Conservation (phyloP, 768 basidiomycete species). For the Tremella yokohamensis region DNA sequence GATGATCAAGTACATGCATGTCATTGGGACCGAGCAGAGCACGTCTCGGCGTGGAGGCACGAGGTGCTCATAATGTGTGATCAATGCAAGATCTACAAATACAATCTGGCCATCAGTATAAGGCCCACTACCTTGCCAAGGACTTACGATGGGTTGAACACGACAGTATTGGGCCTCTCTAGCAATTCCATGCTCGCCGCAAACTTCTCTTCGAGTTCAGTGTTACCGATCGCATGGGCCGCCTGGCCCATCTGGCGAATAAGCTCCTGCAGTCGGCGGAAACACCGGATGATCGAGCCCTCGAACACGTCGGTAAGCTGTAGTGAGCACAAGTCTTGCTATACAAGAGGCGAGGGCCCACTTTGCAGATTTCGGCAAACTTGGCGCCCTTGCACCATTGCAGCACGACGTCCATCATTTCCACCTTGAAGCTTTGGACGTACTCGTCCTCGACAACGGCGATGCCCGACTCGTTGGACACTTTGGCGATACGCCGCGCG, state of each 20-base stretch:
- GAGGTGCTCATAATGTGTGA: not conserved
- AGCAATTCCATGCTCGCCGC: slow-evolving; percentile 87
- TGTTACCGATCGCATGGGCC: slow-evolving; percentile 93
- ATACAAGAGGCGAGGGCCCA: slow-evolving; percentile 47
- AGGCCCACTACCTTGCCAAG: too few relatives aligned
- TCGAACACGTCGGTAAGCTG: slow-evolving; percentile 96
- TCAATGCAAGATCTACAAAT: slow-evolving; percentile 15
- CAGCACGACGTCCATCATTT: slow-evolving; percentile 95
- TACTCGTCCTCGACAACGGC: slow-evolving; percentile 88
- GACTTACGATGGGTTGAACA: slow-evolving; percentile 51
- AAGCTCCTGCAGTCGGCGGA: slow-evolving; percentile 88
- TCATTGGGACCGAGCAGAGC: not conserved
- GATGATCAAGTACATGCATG: too few relatives aligned
- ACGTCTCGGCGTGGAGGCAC: too few relatives aligned
- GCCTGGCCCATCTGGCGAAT: slow-evolving; percentile 84
- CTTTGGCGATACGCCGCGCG: slow-evolving; percentile 91
- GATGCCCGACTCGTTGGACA: slow-evolving; percentile 89
- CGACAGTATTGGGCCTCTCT: slow-evolving; percentile 84
- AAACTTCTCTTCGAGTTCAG: slow-evolving; percentile 89
- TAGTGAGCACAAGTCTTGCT: slow-evolving; percentile 10
- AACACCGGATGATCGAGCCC: slow-evolving; percentile 92
- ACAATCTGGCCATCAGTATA: slow-evolving; percentile 22
- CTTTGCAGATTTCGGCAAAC: slow-evolving; percentile 95
- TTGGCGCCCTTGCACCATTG: slow-evolving; percentile 98
- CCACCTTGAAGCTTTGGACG: slow-evolving; percentile 93